Conservation (phyloP, 305 asterid genomes). For the Rubia peregrina region DNA sequence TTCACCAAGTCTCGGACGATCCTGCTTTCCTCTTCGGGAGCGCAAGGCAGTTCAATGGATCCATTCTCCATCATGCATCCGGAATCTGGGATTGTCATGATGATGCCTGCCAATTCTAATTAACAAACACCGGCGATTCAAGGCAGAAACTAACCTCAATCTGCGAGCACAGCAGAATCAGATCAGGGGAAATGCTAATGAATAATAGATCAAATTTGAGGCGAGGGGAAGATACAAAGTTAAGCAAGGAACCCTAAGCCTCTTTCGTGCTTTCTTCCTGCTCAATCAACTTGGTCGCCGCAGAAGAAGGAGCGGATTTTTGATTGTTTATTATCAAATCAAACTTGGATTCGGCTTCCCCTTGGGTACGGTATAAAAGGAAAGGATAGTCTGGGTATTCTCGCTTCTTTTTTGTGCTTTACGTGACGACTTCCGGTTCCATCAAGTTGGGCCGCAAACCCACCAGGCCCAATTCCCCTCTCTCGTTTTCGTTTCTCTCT, state of each 20-base stretch:
- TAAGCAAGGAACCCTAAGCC: conserved; percentile 9
- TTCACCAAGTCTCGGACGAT: conserved; percentile 51
- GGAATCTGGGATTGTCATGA: conserved; percentile 78
- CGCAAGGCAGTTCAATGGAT: conserved; percentile 70
- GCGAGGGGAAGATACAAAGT: not conserved
- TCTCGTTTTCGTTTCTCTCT: too few relatives aligned
- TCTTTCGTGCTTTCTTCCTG: not conserved
- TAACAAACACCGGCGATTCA: not conserved
- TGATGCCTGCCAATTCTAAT: not conserved
- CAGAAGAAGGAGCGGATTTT: not conserved
- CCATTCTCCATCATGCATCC: conserved; percentile 76
- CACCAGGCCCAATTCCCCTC: too few relatives aligned
- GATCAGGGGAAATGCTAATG: not conserved
- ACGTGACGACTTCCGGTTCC: too few relatives aligned
- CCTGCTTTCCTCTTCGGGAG: conserved; percentile 64
- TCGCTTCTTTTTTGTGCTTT: too few relatives aligned
- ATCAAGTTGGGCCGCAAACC: too few relatives aligned
- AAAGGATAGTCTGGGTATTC: too few relatives aligned
- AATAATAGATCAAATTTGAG: not conserved
- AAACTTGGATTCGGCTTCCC: too few relatives aligned
- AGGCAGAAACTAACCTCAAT: not conserved
- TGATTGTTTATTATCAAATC: not conserved
- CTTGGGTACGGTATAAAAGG: too few relatives aligned
- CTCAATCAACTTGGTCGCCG: not conserved
- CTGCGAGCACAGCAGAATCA: not conserved